Base-by-base conservation (phyloP, 192 early-diverging fungal genomes). In the Entrophospora sp. region DNA sequence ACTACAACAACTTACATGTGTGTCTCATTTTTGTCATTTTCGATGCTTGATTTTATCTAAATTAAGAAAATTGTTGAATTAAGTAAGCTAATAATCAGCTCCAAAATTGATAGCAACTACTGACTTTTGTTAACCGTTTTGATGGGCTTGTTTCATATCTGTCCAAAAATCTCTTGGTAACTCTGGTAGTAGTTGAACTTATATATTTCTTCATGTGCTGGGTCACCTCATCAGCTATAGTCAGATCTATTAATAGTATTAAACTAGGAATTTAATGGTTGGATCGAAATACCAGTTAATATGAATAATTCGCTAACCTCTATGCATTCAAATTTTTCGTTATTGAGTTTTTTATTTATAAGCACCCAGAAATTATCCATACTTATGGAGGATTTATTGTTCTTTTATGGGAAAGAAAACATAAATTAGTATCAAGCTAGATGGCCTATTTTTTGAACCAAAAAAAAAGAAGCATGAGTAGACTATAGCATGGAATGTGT, bases 121-220 rank as follows among this genome's bases (percentile, higher is more conserved):
- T 30, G n/a, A 56, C 53, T 27, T 24, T 56, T 56, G 32, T 30
- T 56, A 30, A 56, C 24, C 53, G 53, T 56, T 56, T 56, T 24
- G 53, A 18, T 13, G 28, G 24, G 28, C 28, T 56, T 56, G 53
- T 22, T 56, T 56, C 53, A 56, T 3, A 12, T 8, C 32, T 56
- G 53, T 56, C 53, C 28, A 30, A 56, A 56, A 28, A 30, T 28
- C 53, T 22, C 28, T 56, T 56, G 18, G 53, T 30, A 56, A 56
- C 28, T 34, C 53, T 56, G 53, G 10, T 18, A 7, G 45, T 48
- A 20, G 45, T 48, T 5, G 45, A 48, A 18, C 18, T 48, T 48
- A 18, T 20, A 48, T 18, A 48, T 48, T 9, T 48, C 45, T 7
- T 48, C 45, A 48, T 48, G 13, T 48, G 45, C 45, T 48, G 45